These are phyloP conservation scores for Lachnellula suecica DNA, from an alignment of 2,329 filamentous ascomycete genomes.

Conservation along the genomic window DNA sequence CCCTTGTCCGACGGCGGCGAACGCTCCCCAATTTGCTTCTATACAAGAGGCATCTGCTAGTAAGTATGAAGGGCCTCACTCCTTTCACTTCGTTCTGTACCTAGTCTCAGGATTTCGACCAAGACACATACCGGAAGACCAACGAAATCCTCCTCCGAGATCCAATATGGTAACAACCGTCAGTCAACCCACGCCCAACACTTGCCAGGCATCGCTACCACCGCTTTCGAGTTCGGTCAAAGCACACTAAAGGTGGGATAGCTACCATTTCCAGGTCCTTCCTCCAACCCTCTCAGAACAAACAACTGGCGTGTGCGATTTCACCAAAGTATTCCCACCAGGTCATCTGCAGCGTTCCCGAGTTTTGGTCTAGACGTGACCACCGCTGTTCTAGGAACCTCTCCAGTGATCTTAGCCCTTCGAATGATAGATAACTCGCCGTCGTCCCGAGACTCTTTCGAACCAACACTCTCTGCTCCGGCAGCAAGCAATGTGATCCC, in stretches of 20 bases:
- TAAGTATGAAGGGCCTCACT: neutral
- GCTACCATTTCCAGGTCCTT: neutral
- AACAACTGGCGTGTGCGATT: conserved; percentile 27
- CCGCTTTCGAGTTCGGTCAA: neutral
- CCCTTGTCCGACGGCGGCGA: neutral
- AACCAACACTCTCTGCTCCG: conserved; percentile 29
- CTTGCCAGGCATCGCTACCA: neutral
- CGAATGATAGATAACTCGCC: conserved; percentile 25
- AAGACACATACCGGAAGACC: neutral
- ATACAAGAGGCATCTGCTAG: neutral
- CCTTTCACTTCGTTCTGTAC: neutral
- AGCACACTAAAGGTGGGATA: neutral
- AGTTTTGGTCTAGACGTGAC: conserved; percentile 20
- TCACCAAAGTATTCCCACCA: conserved; percentile 30
- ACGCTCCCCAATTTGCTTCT: neutral
- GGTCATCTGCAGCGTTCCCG: conserved; percentile 10
- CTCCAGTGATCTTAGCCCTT: conserved; percentile 24
- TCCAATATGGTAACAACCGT: neutral
- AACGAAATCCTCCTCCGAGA: neutral
- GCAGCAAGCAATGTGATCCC: conserved; percentile 35
- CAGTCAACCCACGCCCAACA: neutral
- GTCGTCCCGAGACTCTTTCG: conserved; percentile 24
- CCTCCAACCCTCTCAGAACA: conserved; percentile 19
- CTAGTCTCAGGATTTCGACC: neutral
- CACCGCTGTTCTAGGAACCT: conserved; percentile 25